These are phyloP conservation scores for Oxytropis ochrocephala DNA, from an alignment of 306 rosid genomes.

Conservation along the genomic window DNA sequence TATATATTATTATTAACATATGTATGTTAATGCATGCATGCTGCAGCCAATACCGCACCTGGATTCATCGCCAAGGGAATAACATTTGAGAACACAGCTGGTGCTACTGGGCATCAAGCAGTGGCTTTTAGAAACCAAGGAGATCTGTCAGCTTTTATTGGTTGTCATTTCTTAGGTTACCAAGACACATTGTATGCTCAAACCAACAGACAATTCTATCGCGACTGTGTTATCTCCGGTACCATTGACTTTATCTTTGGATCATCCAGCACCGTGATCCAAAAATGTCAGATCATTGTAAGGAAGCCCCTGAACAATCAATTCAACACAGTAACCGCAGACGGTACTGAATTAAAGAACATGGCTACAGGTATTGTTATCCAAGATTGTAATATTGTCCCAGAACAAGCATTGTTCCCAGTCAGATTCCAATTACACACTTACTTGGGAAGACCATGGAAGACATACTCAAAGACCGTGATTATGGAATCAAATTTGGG, in stretches of 20 bases:
- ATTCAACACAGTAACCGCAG: slow-evolving; percentile 46
- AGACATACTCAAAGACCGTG: slow-evolving; percentile 34
- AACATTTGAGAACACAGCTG: slow-evolving; percentile 67
- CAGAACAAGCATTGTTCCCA: slow-evolving; percentile 32
- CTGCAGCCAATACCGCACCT: slow-evolving; percentile 18
- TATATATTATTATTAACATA: too few relatives aligned
- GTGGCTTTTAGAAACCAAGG: slow-evolving; percentile 57
- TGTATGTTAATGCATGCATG: too few relatives aligned
- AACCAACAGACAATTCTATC: slow-evolving; percentile 54
- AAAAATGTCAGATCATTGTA: slow-evolving; percentile 42
- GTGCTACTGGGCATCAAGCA: slow-evolving; percentile 53
- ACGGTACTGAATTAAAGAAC: slow-evolving; percentile 15
- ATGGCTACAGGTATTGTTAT: slow-evolving; percentile 35
- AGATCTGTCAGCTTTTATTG: slow-evolving; percentile 42
- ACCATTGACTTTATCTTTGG: slow-evolving; percentile 76
- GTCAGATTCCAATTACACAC: slow-evolving; percentile 27
- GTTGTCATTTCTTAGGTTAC: slow-evolving; percentile 45
- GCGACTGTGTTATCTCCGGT: slow-evolving; percentile 63
- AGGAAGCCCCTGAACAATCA: slow-evolving; percentile 41
- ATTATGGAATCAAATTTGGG: slow-evolving; percentile 49
- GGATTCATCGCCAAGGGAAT: slow-evolving; percentile 50
- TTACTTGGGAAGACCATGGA: slow-evolving; percentile 71
- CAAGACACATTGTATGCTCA: slow-evolving; percentile 63
- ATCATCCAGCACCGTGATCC: slow-evolving; percentile 31
- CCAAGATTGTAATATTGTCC: slow-evolving; percentile 51